These are phyloP conservation scores for Penicillium crystallinum DNA, from an alignment of 495 filamentous ascomycete genomes.

Conservation along the genomic window DNA sequence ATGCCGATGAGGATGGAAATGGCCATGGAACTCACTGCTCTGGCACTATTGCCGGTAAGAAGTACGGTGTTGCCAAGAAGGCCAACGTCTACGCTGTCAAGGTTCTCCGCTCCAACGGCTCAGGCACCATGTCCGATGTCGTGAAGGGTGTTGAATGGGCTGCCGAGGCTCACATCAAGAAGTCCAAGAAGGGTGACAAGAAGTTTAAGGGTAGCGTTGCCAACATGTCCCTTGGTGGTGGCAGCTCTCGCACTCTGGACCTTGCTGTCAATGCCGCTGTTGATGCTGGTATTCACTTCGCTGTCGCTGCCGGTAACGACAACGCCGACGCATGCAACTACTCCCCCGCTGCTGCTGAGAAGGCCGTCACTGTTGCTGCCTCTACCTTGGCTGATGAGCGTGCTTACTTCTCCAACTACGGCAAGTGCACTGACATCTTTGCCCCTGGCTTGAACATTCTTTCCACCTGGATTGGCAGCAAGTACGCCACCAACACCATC, in stretches of 20 bases:
- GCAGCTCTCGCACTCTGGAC: constrained; percentile 87
- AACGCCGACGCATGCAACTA: constrained; percentile 99
- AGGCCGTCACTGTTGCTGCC: constrained; percentile 94
- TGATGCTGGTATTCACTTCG: constrained; percentile 86
- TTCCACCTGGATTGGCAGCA: constrained; percentile 96
- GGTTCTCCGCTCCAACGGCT: constrained; percentile 94
- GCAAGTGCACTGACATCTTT: constrained; percentile 99
- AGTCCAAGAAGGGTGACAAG: constrained; percentile 75
- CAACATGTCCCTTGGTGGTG: constrained; percentile 98
- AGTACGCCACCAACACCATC: constrained; percentile 93
- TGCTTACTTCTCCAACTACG: constrained; percentile 99
- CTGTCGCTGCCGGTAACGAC: constrained; percentile 97
- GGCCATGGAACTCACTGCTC: constrained; percentile 99
- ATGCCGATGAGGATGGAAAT: constrained; percentile 90
- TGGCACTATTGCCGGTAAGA: constrained; percentile 94
- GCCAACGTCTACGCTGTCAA: constrained; percentile 95
- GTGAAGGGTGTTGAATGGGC: constrained; percentile 98
- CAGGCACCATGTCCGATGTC: constrained; percentile 97
- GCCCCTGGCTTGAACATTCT: constrained; percentile 94
- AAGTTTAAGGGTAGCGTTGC: constrained; percentile 99
- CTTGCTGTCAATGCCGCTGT: constrained; percentile 92
- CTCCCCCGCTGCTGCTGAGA: constrained; percentile 91
- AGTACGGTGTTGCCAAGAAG: constrained; percentile 99
- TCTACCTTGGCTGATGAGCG: constrained; percentile 90
- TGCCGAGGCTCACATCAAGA: constrained; percentile 68